Evolutionary conservation across 129 eudicot genomes (phyloP).

Genomic region (Glebionis coronaria): DNA sequence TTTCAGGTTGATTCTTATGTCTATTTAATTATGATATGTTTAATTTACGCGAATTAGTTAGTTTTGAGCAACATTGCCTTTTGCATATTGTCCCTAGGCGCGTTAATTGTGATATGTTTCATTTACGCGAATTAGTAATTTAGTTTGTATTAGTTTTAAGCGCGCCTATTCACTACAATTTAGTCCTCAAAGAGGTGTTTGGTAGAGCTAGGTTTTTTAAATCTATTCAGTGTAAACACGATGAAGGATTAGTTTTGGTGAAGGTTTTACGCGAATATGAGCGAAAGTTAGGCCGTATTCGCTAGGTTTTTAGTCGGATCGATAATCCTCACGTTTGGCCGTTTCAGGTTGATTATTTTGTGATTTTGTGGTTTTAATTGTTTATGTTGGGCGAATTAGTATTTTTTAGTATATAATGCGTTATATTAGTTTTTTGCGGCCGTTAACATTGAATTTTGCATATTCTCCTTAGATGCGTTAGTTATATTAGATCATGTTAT

Average conservation of each 20-base stretch:
- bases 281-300: slow-evolving; percentile 58
- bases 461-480: too few relatives aligned
- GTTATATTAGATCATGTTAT: too few relatives aligned
- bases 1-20: too few relatives aligned
- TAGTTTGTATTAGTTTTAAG: too few relatives aligned
- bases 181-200: slow-evolving; percentile 88
- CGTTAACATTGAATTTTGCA: too few relatives aligned
- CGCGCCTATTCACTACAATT: too few relatives aligned
- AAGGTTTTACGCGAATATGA: slow-evolving; percentile 90
- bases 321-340: slow-evolving; percentile 96
- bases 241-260: slow-evolving; percentile 88
- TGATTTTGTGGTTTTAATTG: not conserved
- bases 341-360: slow-evolving; percentile 59
- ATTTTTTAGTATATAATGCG: not conserved
- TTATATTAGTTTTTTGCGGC: slow-evolving; percentile 56
- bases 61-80: too few relatives aligned
- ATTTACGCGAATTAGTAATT: too few relatives aligned
- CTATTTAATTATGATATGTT: too few relatives aligned
- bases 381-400: not conserved
- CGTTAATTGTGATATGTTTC: too few relatives aligned
- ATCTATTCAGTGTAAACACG: slow-evolving; percentile 92
- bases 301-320: slow-evolving; percentile 54
- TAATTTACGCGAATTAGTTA: too few relatives aligned
- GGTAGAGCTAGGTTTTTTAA: slow-evolving; percentile 83
- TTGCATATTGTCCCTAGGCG: too few relatives aligned